Conservation (phyloP, 1,139 yeast species). For the Debaryomyces psychrophilus region DNA sequence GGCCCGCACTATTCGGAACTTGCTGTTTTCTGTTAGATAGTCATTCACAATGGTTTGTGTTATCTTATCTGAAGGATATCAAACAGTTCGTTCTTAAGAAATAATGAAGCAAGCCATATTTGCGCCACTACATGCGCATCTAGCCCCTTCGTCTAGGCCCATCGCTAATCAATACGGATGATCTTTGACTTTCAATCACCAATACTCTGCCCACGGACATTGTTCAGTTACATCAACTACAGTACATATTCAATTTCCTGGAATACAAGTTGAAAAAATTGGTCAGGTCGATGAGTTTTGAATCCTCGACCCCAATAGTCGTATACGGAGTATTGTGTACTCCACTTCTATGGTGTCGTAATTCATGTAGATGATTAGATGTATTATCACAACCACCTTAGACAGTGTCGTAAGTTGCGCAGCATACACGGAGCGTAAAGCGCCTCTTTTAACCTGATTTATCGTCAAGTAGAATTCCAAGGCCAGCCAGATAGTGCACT, state of each 20-base stretch:
- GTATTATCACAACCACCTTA: no score
- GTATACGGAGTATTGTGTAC: no score
- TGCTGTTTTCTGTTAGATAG: not conserved
- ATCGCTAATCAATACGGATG: not conserved
- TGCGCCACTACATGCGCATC: not conserved
- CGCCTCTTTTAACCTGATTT: not conserved
- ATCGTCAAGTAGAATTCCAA: not conserved
- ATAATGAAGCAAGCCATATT: not conserved
- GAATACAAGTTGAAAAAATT: no score
- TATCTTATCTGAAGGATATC: not conserved
- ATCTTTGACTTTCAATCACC: not conserved
- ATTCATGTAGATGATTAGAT: no score
- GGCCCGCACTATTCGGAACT: not conserved
- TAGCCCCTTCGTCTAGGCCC: not conserved
- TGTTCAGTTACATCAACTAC: not conserved
- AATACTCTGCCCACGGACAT: not conserved
- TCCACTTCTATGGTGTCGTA: no score
- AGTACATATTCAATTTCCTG: not conserved
- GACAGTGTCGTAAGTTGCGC: not conserved
- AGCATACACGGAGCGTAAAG: not conserved
- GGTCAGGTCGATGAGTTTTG: no score
- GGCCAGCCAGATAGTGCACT: not conserved
- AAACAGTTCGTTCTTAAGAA: not conserved
- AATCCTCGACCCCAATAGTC: no score
- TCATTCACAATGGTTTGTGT: not conserved